Percentiles rank a stretch among this genome's conserved stretches.
These are phyloP conservation scores for Berkeleyomyces basicola DNA, from an alignment of 2,329 filamentous ascomycete species.

Conservation along the genomic window DNA sequence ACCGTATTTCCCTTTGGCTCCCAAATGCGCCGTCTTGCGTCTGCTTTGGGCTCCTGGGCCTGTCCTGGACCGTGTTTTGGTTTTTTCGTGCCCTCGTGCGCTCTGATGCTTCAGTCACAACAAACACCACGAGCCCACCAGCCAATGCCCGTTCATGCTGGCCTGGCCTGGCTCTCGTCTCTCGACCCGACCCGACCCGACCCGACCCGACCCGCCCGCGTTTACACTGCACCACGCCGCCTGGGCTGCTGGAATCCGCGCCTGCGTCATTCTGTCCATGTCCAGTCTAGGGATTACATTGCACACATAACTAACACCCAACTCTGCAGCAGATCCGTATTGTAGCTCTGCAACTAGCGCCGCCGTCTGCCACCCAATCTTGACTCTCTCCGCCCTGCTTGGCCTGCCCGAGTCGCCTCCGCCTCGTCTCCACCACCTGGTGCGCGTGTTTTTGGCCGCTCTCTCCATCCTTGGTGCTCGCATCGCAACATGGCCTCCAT, in stretches of 20 bases:
- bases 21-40: neutral
- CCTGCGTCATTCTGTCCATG: neutral
- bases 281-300: no score
- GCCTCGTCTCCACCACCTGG: neutral
- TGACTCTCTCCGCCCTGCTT: neutral
- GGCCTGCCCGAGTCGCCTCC: neutral
- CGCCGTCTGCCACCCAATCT: no score
- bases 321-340: neutral
- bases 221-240: neutral
- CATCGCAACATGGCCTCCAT: conserved; percentile 54
- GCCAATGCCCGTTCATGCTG: no score
- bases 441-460: neutral
- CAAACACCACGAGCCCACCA: neutral
- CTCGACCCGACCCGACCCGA: no score
- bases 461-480: neutral
- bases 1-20: neutral
- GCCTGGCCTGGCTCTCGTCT: no score
- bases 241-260: neutral
- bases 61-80: neutral
- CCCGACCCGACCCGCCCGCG: neutral
- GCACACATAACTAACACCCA: neutral
- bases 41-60: neutral
- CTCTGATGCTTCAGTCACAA: neutral
- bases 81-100: neutral
- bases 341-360: neutral